A percentile compares a stretch with the other conserved stretches of the same genome.
Evolutionary conservation across 768 basidiomycete species (phyloP).

Genomic region (Mycena albidolilacea): DNA sequence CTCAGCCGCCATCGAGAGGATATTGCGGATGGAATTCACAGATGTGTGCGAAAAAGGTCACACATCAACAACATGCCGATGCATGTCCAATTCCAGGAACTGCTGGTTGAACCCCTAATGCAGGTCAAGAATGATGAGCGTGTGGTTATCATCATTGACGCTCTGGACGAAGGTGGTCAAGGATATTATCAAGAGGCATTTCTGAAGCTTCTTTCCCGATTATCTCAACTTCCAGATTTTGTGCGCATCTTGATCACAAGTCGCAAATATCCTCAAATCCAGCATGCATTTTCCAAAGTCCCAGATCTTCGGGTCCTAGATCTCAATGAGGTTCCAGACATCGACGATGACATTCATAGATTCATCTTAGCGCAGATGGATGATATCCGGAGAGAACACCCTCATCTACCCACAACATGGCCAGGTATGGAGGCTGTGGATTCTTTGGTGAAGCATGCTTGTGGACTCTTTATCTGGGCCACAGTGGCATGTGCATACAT

Average conservation of each 20-base stretch:
- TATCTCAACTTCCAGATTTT: conserved; percentile 8
- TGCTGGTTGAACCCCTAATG: conserved; percentile 49
- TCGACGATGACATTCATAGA: conserved; percentile 21
- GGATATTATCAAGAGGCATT: not conserved
- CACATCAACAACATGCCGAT: conserved; percentile 48
- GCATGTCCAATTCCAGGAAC: conserved; percentile 50
- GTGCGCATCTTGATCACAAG: conserved; percentile 29
- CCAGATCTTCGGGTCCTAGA: not conserved
- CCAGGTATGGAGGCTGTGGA: not conserved
- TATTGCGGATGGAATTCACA: conserved; percentile 45
- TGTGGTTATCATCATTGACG: conserved; percentile 23
- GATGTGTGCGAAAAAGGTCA: conserved; percentile 44
- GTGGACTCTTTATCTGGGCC: conserved; percentile 28
- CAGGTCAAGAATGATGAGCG: not conserved
- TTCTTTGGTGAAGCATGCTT: conserved; percentile 11
- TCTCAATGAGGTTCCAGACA: not conserved
- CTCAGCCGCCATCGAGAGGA: conserved; percentile 51
- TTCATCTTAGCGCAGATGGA: conserved; percentile 14
- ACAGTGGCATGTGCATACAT: conserved; percentile 19
- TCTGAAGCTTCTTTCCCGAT: conserved; percentile 1
- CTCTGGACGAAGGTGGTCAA: conserved; percentile 22
- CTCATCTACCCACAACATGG: not conserved
- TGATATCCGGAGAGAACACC: not conserved
- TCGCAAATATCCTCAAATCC: conserved; percentile 11
- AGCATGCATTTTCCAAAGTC: not conserved